A percentile compares a stretch with the other conserved stretches of the same genome.
These are phyloP conservation scores for Nepenthes alata DNA, from an alignment of 179 eudicot species.

Conservation along the genomic window DNA sequence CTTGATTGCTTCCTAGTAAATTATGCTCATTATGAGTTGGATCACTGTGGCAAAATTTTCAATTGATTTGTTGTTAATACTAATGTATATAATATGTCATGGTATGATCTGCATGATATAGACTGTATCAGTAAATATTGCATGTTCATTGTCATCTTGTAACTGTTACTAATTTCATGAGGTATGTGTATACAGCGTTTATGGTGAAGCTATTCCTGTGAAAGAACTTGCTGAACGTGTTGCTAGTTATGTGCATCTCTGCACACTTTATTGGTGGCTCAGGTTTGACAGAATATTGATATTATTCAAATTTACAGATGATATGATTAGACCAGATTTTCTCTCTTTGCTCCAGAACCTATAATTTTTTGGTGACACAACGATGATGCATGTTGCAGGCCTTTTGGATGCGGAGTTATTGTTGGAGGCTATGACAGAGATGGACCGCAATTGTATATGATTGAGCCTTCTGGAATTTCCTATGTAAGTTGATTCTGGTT, in stretches of 20 bases:
- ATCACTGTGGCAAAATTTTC: too few species aligned
- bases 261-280: constrained; percentile 99
- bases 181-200: constrained; percentile 31
- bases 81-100: too few species aligned
- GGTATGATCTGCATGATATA: too few species aligned
- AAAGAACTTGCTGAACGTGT: constrained; percentile 92
- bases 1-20: too few species aligned
- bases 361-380: background rate
- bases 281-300: constrained; percentile 28
- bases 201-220: constrained; percentile 86
- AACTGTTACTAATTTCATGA: background rate
- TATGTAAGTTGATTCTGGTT: constrained; percentile 48
- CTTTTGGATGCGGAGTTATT: constrained; percentile 84
- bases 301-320: background rate
- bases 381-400: constrained; percentile 30
- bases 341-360: background rate
- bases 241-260: constrained; percentile 93
- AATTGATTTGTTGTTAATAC: too few species aligned
- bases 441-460: constrained; percentile 90
- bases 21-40: too few species aligned
- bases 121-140: too few species aligned
- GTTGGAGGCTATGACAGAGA: constrained; percentile 98
- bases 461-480: constrained; percentile 94
- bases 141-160: too few species aligned
- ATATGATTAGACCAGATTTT: background rate